Evolutionary conservation across 371 early-diverging fungal species (phyloP), one percentile per base, ranked within the genome.

Genomic region (Mortierella polycephala): DNA sequence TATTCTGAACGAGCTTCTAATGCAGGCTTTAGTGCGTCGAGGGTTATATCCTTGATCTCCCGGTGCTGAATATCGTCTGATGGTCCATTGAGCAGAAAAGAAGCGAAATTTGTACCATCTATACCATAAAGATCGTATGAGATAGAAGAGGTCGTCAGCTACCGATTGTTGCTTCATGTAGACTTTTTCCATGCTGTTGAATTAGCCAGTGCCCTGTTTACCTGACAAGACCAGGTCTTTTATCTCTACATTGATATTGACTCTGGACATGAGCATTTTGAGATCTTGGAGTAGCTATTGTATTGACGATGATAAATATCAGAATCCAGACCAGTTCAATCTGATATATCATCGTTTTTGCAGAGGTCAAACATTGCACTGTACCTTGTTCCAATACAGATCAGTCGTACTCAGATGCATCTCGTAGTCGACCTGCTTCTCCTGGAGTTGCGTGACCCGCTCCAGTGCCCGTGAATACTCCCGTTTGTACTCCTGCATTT

Each of bases 401-500:
- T 81, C 74, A 16, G 82, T 47, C 14, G 75, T 70, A 47, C 75
- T 79, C 16, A 81, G 68, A 42, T 77, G 73, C 0, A 69, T 57
- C 10, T 83, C 80, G 55, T 73, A 81, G 42, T 83, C 70, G 7
- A 73, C 62, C 40, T 87, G 85, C 56, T 82, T 83, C 42, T 67
- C 67, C 54, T 86, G 83, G 14, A 88, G 76, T n/a, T 69, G 69
- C 30, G 55, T 54, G 20, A 85, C 73, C 18, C 63, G 71, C 11
- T 83, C 82, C 51, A 75, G 71, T 13, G 87, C 85, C 8, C 86
- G 69, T 14, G 79, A 64, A 50, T 81, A 74, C 58, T 87, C 82
- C 23, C 94, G 85, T 79, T 92, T 92, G 84, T 94, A 95, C 67
- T 93, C 93, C 75, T 88, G 88, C 93, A 95, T 91, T 64, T 93